phyloP scores from a whole-genome alignment of 2,329 filamentous ascomycete genomes.

The Verticillium alfalfae region DNA sequence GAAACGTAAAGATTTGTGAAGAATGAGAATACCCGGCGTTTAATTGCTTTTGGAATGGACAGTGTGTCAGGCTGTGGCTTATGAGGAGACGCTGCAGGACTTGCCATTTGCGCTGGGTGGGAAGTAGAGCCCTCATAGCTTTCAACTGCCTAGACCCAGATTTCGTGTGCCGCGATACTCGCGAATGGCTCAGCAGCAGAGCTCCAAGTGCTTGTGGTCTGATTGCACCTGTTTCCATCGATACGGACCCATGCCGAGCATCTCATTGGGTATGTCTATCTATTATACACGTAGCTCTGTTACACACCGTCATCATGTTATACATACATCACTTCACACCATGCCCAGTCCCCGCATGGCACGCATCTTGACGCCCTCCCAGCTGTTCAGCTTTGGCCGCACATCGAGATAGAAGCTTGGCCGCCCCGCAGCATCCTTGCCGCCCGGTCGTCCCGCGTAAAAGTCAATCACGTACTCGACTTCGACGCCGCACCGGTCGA shows the following conservation, averaged over 20 bases:
- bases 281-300: not conserved
- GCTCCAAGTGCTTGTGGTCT: not conserved
- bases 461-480: slow-evolving; percentile 98
- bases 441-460: slow-evolving; percentile 63
- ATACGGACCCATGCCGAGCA: not conserved
- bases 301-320: not conserved
- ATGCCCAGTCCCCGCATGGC: slow-evolving; percentile 44
- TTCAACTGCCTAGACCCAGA: not conserved
- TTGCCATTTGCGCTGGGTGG: not conserved
- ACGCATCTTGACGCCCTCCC: slow-evolving; percentile 65
- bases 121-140: not conserved
- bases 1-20: not conserved
- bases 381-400: slow-evolving; percentile 61
- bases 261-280: not conserved
- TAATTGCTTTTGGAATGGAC: too few relatives aligned
- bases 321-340: slow-evolving; percentile 22
- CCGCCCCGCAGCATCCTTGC: slow-evolving; percentile 25
- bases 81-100: not conserved
- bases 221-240: not conserved
- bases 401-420: slow-evolving; percentile 64
- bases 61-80: too few relatives aligned
- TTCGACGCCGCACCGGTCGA: slow-evolving; percentile 80
- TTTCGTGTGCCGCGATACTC: too few relatives aligned
- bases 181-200: too few relatives aligned
- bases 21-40: not conserved